phyloP scores from a whole-genome alignment of 2,329 filamentous ascomycete genomes.

The Amphichorda felina region DNA sequence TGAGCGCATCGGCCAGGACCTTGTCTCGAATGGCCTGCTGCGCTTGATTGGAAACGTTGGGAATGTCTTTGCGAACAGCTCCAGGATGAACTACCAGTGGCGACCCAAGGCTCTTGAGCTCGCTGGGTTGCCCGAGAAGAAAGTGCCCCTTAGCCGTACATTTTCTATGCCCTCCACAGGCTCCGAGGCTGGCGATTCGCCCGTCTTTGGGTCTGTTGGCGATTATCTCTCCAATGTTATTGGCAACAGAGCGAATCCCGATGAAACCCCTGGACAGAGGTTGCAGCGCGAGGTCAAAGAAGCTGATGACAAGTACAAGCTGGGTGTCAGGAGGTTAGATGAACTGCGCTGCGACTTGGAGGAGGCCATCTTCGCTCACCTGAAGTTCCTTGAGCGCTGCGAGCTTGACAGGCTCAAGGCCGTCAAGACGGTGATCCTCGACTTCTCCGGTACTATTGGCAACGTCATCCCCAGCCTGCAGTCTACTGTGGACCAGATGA shows the following conservation, averaged over 20 bases:
- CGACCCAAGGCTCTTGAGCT: slow-evolving; percentile 81
- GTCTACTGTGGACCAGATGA: slow-evolving; percentile 95
- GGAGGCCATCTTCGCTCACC: slow-evolving; percentile 82
- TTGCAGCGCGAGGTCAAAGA: slow-evolving; percentile 82
- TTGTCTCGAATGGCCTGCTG: slow-evolving; percentile 76
- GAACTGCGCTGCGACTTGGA: slow-evolving; percentile 88
- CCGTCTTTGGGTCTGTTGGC: slow-evolving; percentile 68
- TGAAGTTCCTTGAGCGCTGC: slow-evolving; percentile 94
- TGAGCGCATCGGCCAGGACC: slow-evolving; percentile 88
- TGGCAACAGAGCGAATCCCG: slow-evolving; percentile 71
- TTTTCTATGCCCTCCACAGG: slow-evolving; percentile 58
- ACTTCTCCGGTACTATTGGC: slow-evolving; percentile 94
- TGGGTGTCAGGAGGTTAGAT: slow-evolving; percentile 74
- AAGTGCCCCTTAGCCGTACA: slow-evolving; percentile 57
- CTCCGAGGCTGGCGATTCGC: slow-evolving; percentile 52
- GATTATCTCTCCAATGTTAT: slow-evolving; percentile 85
- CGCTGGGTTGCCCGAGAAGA: slow-evolving; percentile 82
- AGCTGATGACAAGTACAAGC: slow-evolving; percentile 88
- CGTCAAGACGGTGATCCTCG: slow-evolving; percentile 94
- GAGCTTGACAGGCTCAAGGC: slow-evolving; percentile 93
- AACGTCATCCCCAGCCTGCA: slow-evolving; percentile 96
- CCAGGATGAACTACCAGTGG: slow-evolving; percentile 97
- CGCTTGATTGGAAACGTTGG: slow-evolving; percentile 89
- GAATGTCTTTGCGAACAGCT: slow-evolving; percentile 93
- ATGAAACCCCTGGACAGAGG: slow-evolving; percentile 80